Base-by-base conservation (phyloP, 2,329 filamentous ascomycete species). In the Paraphaeosphaeria sporulosa region DNA sequence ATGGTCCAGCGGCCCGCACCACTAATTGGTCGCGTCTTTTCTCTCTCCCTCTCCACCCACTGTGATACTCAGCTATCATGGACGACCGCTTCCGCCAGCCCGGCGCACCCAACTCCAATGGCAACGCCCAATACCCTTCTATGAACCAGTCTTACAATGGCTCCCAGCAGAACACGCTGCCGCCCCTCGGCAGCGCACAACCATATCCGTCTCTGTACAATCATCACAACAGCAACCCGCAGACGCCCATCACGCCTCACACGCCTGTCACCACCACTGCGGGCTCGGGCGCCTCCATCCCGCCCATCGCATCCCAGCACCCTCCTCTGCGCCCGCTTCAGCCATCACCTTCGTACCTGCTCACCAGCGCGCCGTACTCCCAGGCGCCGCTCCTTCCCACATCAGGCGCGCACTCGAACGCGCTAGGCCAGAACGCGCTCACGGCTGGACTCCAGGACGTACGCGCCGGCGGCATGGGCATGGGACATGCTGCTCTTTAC, bases 71-170 rank as follows among this genome's bases (percentile, higher is more conserved):
- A 25, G 32, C 59, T 66, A 72, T 68, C 64, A 77, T 77, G 75
- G 76, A 77, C 65, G 72, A 76, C 67, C 74, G 71, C 66, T 76
- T 71, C 67, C 75, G 74, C 69, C 75, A 77, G 57, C 66, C 69
- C 63, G 74, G 72, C 48, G 63, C 76, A 43, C 64, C 68, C 21
- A 65, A 59, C 43, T 62, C 64, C 40, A 46, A 42, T 36, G 61
- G 58, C 44, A 46, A 43, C 40, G 55, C 54, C 38, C 74, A 73
- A 65, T 76, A 75, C 59, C 71, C 73, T 59, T 66, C 72, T 58
- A 57, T 75, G 60, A 62, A 64, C 61, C 72, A 71, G 64, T 64
- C 71, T 52, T 75, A 75, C 70, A 69, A 69, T 61, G 70, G 63
- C 52, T 9, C 27, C 52, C 57, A 67, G 40, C 71, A 75, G 58